Percentiles rank a stretch among this genome's conserved stretches.
Evolutionary conservation across 495 filamentous ascomycete genomes (phyloP).

Genomic region (Penicillium diatomitis): DNA sequence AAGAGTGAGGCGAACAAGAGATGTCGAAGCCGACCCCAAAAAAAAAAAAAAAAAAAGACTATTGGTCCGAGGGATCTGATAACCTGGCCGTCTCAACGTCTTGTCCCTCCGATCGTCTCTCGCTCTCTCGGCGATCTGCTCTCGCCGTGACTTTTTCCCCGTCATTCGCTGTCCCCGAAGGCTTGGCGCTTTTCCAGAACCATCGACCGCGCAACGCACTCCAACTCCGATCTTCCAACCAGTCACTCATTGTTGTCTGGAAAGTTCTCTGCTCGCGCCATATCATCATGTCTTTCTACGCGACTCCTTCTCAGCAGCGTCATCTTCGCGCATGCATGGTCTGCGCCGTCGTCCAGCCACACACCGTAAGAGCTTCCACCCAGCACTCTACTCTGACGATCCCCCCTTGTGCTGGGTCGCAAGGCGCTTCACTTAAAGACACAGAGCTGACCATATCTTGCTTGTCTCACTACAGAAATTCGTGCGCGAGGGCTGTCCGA

Average conservation of each 20-base stretch:
- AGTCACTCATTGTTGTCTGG: not conserved
- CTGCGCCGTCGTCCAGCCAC: conserved; percentile 81
- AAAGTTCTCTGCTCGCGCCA: not conserved
- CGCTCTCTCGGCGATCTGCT: too few relatives aligned
- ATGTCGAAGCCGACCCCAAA: conserved; percentile 1
- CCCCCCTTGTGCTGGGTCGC: not conserved
- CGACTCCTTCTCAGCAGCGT: conserved; percentile 59
- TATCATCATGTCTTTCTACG: conserved; percentile 41
- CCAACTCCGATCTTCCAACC: conserved; percentile 1
- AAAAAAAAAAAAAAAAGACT: not conserved
- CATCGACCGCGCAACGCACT: conserved; percentile 4
- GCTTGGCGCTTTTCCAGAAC: conserved; percentile 20
- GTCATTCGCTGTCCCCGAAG: conserved; percentile 1
- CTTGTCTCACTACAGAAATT: conserved; percentile 49
- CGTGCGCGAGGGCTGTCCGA: conserved; percentile 79
- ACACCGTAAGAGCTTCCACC: conserved; percentile 46
- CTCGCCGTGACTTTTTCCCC: too few relatives aligned
- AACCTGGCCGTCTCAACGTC: not conserved
- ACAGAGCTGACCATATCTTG: not conserved
- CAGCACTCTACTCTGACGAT: too few relatives aligned
- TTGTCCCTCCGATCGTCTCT: conserved; percentile 18
- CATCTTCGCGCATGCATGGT: conserved; percentile 96
- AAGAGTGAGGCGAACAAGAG: not conserved
- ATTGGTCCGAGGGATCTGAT: conserved; percentile 9
- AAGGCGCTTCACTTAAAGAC: not conserved